Evolutionary conservation across 495 filamentous ascomycete genomes (phyloP).

Genomic region (Daldinia loculata): DNA sequence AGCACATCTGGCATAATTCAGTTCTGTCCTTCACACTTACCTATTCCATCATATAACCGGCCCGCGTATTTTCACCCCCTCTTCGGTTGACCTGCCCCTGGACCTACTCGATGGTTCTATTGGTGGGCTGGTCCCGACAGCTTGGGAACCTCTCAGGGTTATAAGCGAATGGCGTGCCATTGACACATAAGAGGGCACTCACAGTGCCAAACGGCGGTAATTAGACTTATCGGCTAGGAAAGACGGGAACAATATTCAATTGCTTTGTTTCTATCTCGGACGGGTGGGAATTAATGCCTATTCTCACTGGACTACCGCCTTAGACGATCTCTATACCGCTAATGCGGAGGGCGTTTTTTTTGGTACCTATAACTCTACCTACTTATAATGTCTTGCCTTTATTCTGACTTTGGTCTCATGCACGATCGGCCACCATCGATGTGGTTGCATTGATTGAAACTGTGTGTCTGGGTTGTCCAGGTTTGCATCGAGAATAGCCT

Average conservation of each 20-base stretch:
- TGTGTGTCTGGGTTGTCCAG: constrained; percentile 30
- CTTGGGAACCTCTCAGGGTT: constrained; percentile 23
- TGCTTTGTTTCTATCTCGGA: constrained; percentile 6
- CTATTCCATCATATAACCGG: constrained; percentile 29
- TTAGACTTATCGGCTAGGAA: constrained; percentile 1
- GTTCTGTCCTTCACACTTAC: constrained; percentile 15
- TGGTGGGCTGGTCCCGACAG: constrained; percentile 30
- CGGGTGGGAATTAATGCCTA: not conserved
- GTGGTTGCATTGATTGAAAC: constrained; percentile 44
- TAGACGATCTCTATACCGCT: constrained; percentile 36
- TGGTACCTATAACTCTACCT: constrained; percentile 7
- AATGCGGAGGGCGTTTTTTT: constrained; percentile 23
- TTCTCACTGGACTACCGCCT: not conserved
- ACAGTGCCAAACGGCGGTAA: constrained; percentile 29
- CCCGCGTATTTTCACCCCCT: constrained; percentile 30
- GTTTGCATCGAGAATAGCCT: constrained; percentile 20
- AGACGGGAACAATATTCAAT: constrained; percentile 7
- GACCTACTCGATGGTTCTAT: constrained; percentile 11
- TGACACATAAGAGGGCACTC: constrained; percentile 23
- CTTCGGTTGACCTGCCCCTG: constrained; percentile 30
- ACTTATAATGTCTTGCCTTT: constrained; percentile 4
- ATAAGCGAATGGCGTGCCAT: constrained; percentile 27
- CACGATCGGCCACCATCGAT: constrained; percentile 36
- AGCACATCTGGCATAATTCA: constrained; percentile 27
- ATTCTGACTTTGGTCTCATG: constrained; percentile 19